These are phyloP conservation scores for Hyaloscypha variabilis DNA, from an alignment of 495 filamentous ascomycete genomes.

Conservation along the genomic window DNA sequence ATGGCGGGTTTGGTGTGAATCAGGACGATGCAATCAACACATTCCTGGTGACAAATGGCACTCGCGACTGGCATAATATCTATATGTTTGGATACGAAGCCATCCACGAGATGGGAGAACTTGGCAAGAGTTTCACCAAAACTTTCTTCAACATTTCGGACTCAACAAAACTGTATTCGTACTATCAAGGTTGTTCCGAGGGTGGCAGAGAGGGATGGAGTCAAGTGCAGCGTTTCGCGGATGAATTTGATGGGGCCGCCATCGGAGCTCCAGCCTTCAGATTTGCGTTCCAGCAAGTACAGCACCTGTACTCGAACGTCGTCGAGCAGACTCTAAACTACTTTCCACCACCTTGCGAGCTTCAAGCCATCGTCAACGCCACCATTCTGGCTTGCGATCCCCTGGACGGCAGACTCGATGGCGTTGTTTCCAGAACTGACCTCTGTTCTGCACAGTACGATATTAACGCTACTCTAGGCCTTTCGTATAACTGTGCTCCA, in stretches of 20 bases:
- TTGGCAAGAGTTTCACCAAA: constrained; percentile 44
- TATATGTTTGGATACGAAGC: constrained; percentile 53
- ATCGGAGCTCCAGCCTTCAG: constrained; percentile 56
- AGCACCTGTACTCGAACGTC: constrained; percentile 43
- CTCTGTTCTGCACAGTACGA: constrained; percentile 52
- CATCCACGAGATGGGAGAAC: constrained; percentile 34
- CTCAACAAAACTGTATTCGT: constrained; percentile 44
- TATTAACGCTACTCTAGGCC: constrained; percentile 46
- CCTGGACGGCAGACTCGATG: constrained; percentile 43
- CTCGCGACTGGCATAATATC: constrained; percentile 43
- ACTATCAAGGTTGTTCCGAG: constrained; percentile 49
- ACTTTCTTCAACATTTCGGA: constrained; percentile 36
- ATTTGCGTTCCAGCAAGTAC: constrained; percentile 50
- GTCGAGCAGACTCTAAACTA: constrained; percentile 51
- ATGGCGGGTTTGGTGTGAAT: constrained; percentile 48
- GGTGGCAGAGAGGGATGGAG: constrained; percentile 47
- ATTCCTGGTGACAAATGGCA: constrained; percentile 45
- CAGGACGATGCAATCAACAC: constrained; percentile 39
- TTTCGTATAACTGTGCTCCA: constrained; percentile 52
- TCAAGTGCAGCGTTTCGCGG: constrained; percentile 54
- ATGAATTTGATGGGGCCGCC: constrained; percentile 52
- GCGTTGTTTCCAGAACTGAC: constrained; percentile 53
- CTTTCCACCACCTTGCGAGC: constrained; percentile 43
- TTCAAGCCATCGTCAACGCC: constrained; percentile 34
- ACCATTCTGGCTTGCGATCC: constrained; percentile 43